Percentiles rank a stretch among this genome's conserved stretches.
Evolutionary conservation across 495 filamentous ascomycete species (phyloP).

Genomic region (Glutinoglossum americanum): DNA sequence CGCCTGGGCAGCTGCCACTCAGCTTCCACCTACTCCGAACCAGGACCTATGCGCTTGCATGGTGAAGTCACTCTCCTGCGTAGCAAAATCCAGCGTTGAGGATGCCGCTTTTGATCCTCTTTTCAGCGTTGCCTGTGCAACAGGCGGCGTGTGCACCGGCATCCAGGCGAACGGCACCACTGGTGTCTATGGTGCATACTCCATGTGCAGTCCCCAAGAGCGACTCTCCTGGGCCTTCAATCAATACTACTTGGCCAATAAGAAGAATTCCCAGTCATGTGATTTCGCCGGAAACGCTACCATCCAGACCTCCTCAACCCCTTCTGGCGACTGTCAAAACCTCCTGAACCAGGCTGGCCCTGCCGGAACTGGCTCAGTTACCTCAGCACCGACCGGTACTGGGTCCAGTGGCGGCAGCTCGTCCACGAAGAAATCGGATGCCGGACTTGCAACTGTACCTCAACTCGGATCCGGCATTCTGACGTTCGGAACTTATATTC

Average conservation of each 20-base stretch:
- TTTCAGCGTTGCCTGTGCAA: slow-evolving; percentile 55
- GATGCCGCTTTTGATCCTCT: slow-evolving; percentile 35
- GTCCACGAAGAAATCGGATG: slow-evolving; percentile 24
- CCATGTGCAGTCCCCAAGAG: slow-evolving; percentile 63
- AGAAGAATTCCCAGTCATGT: slow-evolving; percentile 36
- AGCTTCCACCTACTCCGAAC: slow-evolving; percentile 66
- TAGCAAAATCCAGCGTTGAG: slow-evolving; percentile 28
- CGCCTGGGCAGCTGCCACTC: slow-evolving; percentile 46
- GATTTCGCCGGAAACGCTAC: slow-evolving; percentile 49
- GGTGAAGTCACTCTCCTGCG: slow-evolving; percentile 45
- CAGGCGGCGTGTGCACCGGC: slow-evolving; percentile 36
- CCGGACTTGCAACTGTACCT: slow-evolving; percentile 24
- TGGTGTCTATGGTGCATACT: slow-evolving; percentile 70
- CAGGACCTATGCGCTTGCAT: slow-evolving; percentile 61
- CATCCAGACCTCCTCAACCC: slow-evolving; percentile 20
- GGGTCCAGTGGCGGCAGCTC: slow-evolving; percentile 17
- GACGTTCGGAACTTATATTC: slow-evolving; percentile 43
- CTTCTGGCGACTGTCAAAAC: slow-evolving; percentile 28
- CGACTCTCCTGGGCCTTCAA: slow-evolving; percentile 68
- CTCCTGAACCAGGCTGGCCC: slow-evolving; percentile 39
- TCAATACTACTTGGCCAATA: slow-evolving; percentile 40
- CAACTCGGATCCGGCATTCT: slow-evolving; percentile 39
- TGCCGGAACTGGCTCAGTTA: slow-evolving; percentile 42
- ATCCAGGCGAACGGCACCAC: slow-evolving; percentile 46
- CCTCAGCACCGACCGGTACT: slow-evolving; percentile 26